Evolutionary conservation across 1,284 basidiomycete genomes (phyloP), one percentile per base, ranked within the genome.

Genomic region (Mycena sp.): DNA sequence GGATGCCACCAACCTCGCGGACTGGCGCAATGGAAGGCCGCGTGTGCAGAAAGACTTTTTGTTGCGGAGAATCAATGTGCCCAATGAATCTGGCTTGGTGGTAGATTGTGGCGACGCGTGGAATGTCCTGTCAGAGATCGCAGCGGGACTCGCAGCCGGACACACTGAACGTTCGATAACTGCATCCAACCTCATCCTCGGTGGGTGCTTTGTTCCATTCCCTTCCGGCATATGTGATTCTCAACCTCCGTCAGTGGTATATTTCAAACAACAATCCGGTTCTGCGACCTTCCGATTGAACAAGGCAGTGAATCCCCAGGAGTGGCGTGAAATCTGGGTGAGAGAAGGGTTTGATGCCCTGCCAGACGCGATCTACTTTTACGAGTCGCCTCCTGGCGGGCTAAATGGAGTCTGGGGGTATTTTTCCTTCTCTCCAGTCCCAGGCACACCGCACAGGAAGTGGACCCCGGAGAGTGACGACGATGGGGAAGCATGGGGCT

Each of bases 241-340:
- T 53, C 19, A 46, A 29, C 9, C 29, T 4, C 5, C n/a, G 9
- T 12, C 16, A 62, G 60, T 62, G n/a, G 60, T 62, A 16, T 62
- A 62, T 46, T 56, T 62, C 32, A 62, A 62, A 23, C 60, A 62
- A 19, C 52, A 55, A 37, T 51, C 46, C 7, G 60, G 60, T 14
- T 51, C 56, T 26, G 60, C 54, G 17, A 45, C 26, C 14, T 62
- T 62, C 16, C 53, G 60, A 6, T 40, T 46, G 37, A 62, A 62
- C 41, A 56, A 28, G 32, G 41, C 21, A 10, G 48, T 57, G 17
- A 29, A 44, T 17, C 16, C 19, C 3, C 30, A 45, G 1, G 21
- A 62, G 19, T 62, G 54, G 60, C 38, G 35, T 14, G 43, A 56
- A 11, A 50, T 62, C 25, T 62, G 60, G 60, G 41, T 30, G 4